Base-by-base conservation (phyloP, 306 rosid species). In the Oxytropis ochrocephala region DNA sequence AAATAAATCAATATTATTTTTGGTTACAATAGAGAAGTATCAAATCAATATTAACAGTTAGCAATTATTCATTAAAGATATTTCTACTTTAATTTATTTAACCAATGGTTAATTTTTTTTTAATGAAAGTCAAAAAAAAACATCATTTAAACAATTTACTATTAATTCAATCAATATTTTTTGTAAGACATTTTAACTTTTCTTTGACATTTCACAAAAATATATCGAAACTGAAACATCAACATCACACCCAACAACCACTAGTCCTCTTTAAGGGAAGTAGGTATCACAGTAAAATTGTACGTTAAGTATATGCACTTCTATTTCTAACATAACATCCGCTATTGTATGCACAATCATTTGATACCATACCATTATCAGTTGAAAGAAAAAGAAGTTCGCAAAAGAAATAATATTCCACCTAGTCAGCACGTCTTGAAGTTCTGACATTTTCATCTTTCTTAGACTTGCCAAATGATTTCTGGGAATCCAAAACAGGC, bases 401-500 rank as follows among this genome's bases (percentile, higher is more conserved):
- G 43, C 46, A 56, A 46, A 43, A 64, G 41, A 64, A 21, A 56
- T 16, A 21, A 56, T 16, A 62, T 44, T 69, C 39, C 78, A 76
- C 35, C 81, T 78, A 70, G 62, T 75, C 84, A 33, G 54, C 75
- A 14, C 62, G 81, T 75, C 38, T 66, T 8, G 81, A 8, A 32
- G 83, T 53, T 79, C 79, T 84, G 6, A 66, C 24, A 35, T 67
- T 79, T 11, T 82, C 94, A 39, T 85, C 88, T 79, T 83, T 91
- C 76, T 55, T 87, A 21, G 81, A 50, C 82, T 87, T 82, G 66
- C 73, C 75, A 70, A 87, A 80, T 13, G 90, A 84, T 92, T 79
- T 87, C 72, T 84, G 88, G 38, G 81, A 5, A 11, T 88, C 96
- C 82, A 85, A 71, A 62, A 78, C 75, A 0, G 89, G 97, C 66